Evolutionary conservation across 2,329 filamentous ascomycete genomes (phyloP).

Genomic region (Cercospora sojina): DNA sequence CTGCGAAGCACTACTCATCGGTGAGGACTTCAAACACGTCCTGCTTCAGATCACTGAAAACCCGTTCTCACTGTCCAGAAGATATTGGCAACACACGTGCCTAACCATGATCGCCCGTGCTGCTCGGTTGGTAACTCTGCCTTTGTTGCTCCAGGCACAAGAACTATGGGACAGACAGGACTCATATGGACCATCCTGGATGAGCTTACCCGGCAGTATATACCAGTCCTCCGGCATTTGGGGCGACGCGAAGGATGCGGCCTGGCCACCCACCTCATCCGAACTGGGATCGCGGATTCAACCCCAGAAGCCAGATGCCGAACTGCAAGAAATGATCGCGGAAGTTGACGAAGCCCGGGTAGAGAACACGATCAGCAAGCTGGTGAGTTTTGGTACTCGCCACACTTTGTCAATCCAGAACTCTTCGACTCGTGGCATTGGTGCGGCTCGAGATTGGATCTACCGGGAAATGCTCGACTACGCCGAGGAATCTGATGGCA

Average conservation of each 20-base stretch:
- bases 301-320: constrained; percentile 44
- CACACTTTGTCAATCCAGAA: constrained; percentile 58
- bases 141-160: constrained; percentile 10
- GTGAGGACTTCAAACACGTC: neutral
- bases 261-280: constrained; percentile 45
- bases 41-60: neutral
- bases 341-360: constrained; percentile 48
- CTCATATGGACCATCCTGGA: constrained; percentile 24
- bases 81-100: neutral
- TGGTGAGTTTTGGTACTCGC: constrained; percentile 58
- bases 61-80: neutral
- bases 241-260: constrained; percentile 29
- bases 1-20: neutral
- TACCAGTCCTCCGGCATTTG: constrained; percentile 25
- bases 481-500: constrained; percentile 51
- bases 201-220: constrained; percentile 30
- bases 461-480: constrained; percentile 51
- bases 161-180: constrained; percentile 1
- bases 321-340: constrained; percentile 43
- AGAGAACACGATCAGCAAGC: constrained; percentile 52
- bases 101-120: neutral
- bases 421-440: constrained; percentile 53
- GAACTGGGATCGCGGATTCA: constrained; percentile 35
- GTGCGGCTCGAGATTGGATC: constrained; percentile 59
- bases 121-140: neutral